Conservation (phyloP, 2,329 filamentous ascomycete species). For the Chaetomiaceae sp. region DNA sequence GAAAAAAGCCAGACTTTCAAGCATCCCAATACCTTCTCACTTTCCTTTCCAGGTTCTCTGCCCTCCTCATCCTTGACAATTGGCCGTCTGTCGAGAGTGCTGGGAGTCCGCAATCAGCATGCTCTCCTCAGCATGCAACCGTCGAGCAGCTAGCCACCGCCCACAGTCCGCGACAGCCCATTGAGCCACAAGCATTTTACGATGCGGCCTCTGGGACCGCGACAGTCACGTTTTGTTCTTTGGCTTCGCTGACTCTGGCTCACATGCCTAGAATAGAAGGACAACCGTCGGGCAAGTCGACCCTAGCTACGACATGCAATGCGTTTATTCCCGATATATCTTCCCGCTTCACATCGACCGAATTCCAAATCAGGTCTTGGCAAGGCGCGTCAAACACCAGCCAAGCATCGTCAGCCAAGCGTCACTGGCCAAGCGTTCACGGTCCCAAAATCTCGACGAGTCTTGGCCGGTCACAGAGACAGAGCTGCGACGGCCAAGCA, state of each 20-base stretch:
- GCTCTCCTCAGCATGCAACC: too few species aligned
- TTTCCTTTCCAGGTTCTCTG: too few species aligned
- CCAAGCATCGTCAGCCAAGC: too few species aligned
- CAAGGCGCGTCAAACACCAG: not conserved
- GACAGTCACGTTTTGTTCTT: not conserved
- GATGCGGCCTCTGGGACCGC: not conserved
- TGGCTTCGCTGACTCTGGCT: not conserved
- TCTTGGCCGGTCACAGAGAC: not conserved
- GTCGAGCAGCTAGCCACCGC: too few species aligned
- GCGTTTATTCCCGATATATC: not conserved
- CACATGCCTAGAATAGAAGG: not conserved
- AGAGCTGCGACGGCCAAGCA: not conserved
- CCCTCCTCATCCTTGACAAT: too few species aligned
- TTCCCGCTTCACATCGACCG: not conserved
- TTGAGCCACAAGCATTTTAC: too few species aligned
- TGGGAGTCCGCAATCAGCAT: too few species aligned
- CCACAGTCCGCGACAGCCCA: too few species aligned
- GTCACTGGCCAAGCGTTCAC: not conserved
- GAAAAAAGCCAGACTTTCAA: too few species aligned
- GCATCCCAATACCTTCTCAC: too few species aligned
- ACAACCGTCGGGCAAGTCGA: not conserved
- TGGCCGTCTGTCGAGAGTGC: too few species aligned
- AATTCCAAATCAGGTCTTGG: constrained; percentile 12
- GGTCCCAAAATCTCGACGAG: not conserved
- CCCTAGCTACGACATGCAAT: not conserved